phyloP scores from a whole-genome alignment of 2,329 filamentous ascomycete genomes.

The Paraconiothyrium brasiliense region DNA sequence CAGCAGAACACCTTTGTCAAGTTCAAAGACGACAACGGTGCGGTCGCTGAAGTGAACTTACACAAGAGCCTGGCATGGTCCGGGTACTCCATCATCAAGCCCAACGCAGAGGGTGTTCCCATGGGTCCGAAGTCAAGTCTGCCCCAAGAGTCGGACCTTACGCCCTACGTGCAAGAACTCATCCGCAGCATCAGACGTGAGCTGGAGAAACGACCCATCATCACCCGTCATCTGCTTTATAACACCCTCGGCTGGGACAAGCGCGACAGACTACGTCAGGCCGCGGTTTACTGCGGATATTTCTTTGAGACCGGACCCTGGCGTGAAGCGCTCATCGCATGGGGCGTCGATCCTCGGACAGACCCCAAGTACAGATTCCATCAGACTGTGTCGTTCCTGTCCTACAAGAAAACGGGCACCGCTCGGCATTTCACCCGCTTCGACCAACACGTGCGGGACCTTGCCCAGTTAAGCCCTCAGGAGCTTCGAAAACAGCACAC shows the following conservation, averaged over 20 bases:
- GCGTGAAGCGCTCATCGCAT: slow-evolving; percentile 85
- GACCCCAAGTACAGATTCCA: slow-evolving; percentile 82
- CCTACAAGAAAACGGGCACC: slow-evolving; percentile 42
- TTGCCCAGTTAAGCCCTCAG: slow-evolving; percentile 33
- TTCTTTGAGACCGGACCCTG: slow-evolving; percentile 93
- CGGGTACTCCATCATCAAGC: slow-evolving; percentile 63
- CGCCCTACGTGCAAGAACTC: slow-evolving; percentile 69
- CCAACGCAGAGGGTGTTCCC: slow-evolving; percentile 70
- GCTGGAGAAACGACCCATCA: slow-evolving; percentile 80
- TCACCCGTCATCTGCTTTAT: slow-evolving; percentile 82
- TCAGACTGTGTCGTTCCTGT: slow-evolving; percentile 72
- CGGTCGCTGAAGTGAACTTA: slow-evolving; percentile 35
- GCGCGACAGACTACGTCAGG: slow-evolving; percentile 71
- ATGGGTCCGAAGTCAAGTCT: slow-evolving; percentile 66
- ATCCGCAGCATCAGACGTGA: slow-evolving; percentile 71
- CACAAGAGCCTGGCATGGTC: slow-evolving; percentile 37
- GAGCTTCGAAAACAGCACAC: slow-evolving; percentile 64
- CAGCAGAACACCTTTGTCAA: slow-evolving; percentile 85
- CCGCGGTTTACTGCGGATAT: slow-evolving; percentile 86
- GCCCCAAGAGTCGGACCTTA: slow-evolving; percentile 58
- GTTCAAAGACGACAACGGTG: slow-evolving; percentile 56
- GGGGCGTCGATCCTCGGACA: slow-evolving; percentile 84
- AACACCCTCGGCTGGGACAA: slow-evolving; percentile 71
- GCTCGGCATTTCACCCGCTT: slow-evolving; percentile 37
- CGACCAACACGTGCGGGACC: slow-evolving; percentile 36